Percentiles rank a stretch among this genome's conserved stretches.
Conservation (phyloP, 208 protist genomes). For the Naegleria lovaniensis region DNA sequence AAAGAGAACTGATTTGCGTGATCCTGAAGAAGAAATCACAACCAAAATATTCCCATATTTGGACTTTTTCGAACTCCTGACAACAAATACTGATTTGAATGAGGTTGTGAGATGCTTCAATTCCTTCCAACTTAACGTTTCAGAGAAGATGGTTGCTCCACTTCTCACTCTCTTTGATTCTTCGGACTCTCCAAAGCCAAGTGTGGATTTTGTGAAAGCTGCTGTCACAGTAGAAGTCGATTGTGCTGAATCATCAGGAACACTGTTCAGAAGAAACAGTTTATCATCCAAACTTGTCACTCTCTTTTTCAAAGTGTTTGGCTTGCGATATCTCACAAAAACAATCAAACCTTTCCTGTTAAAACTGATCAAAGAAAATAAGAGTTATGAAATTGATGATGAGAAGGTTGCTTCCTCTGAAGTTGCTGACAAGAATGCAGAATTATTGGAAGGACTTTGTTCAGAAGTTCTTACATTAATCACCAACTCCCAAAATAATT, state of each 20-base stretch:
- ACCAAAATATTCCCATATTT: not conserved
- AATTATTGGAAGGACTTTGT: not conserved
- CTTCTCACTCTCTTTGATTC: not conserved
- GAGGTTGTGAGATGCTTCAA: conserved; percentile 6
- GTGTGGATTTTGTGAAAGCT: not conserved
- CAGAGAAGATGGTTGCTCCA: conserved; percentile 11
- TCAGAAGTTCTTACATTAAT: not conserved
- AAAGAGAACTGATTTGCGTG: not conserved
- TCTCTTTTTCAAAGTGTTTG: conserved; percentile 13
- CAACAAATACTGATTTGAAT: not conserved
- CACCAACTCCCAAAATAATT: not conserved
- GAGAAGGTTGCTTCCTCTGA: not conserved
- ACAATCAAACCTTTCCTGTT: not conserved
- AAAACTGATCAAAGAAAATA: conserved; percentile 17
- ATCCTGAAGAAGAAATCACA: conserved; percentile 2
- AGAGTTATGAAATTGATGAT: not conserved
- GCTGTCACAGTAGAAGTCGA: not conserved
- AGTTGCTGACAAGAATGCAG: not conserved
- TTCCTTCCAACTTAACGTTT: not conserved
- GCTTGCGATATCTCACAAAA: not conserved
- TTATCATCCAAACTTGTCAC: not conserved
- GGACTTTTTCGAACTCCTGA: conserved; percentile 2
- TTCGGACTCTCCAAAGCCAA: not conserved
- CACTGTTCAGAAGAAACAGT: conserved; percentile 12
- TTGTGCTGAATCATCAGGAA: not conserved